Evolutionary conservation across 2,329 filamentous ascomycete genomes (phyloP).

Genomic region (Aureobasidium sp.): DNA sequence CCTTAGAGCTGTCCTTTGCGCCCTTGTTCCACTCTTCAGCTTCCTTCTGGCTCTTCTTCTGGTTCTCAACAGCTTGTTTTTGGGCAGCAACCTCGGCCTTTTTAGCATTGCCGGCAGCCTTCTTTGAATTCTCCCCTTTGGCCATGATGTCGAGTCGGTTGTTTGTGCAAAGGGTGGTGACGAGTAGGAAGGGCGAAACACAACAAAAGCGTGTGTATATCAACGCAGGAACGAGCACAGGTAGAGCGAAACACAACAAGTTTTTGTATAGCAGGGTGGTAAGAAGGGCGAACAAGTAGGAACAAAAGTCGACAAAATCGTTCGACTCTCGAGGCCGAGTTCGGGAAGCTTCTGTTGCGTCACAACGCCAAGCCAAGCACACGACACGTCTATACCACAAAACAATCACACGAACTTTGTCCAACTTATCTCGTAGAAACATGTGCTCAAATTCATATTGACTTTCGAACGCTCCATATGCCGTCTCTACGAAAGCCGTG

Average conservation of each 20-base stretch:
- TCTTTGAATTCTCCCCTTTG: conserved; percentile 83
- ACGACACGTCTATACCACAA: not conserved
- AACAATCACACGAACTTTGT: not conserved
- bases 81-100: conserved; percentile 81
- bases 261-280: not conserved
- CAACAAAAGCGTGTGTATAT: not conserved
- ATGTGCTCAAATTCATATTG: too few species aligned
- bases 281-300: not conserved
- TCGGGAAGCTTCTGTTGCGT: conserved; percentile 9
- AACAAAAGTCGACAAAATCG: not conserved
- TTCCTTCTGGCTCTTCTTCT: conserved; percentile 39
- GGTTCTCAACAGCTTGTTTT: conserved; percentile 65
- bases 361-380: conserved; percentile 1
- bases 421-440: too few species aligned
- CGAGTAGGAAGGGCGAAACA: too few species aligned
- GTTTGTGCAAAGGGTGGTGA: not conserved
- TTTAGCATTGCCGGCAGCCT: conserved; percentile 78
- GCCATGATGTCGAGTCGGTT: conserved; percentile 46
- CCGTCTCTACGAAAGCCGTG: too few species aligned
- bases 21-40: conserved; percentile 70
- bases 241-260: not conserved
- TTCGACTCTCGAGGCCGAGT: not conserved
- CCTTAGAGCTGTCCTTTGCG: conserved; percentile 75
- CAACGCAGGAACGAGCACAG: not conserved
- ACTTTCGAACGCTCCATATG: too few species aligned